Conservation (phyloP, 306 rosid genomes). For the Vigna angularis region DNA sequence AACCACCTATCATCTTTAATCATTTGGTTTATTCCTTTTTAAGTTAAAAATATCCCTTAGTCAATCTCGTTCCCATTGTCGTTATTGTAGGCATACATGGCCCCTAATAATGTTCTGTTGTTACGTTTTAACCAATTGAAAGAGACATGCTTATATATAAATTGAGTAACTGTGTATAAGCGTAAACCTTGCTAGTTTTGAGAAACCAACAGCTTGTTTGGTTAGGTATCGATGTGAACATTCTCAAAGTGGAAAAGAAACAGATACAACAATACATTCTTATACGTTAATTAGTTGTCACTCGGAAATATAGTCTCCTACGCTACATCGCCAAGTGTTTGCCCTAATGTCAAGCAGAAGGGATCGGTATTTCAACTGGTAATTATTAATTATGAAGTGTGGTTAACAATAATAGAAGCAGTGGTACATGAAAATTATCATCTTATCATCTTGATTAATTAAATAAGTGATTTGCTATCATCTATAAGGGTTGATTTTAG, state of each 20-base stretch:
- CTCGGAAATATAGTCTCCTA: background rate
- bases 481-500: background rate
- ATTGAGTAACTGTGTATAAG: background rate
- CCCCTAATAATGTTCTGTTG: constrained; percentile 12
- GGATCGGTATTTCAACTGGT: background rate
- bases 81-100: background rate
- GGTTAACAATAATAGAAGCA: too few species aligned
- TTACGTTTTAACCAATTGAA: background rate
- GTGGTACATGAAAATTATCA: too few species aligned
- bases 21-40: constrained; percentile 8
- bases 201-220: background rate
- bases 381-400: too few species aligned
- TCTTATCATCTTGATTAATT: too few species aligned
- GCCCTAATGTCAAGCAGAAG: background rate
- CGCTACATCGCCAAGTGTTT: background rate
- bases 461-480: background rate
- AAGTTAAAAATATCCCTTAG: background rate
- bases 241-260: constrained; percentile 3
- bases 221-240: background rate
- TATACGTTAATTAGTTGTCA: background rate
- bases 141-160: background rate
- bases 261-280: background rate
- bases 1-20: constrained; percentile 2
- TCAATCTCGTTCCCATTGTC: background rate
- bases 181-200: constrained; percentile 11